Percentiles rank a stretch among this genome's conserved stretches.
Conservation (phyloP, 495 filamentous ascomycete species). For the Friedmanniomyces simplex region DNA sequence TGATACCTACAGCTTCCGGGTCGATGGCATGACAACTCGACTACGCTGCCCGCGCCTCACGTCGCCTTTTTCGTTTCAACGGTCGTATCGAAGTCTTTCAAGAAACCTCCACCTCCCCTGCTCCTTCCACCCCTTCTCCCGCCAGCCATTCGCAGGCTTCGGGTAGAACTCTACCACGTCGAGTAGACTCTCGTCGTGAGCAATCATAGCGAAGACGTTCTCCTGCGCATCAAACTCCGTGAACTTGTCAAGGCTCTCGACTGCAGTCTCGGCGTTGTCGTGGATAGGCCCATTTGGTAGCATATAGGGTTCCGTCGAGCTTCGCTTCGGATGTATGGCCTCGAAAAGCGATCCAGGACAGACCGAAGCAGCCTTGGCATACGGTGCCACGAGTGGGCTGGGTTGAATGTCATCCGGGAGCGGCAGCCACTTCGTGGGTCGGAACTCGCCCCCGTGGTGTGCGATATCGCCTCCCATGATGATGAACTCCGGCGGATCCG, state of each 20-base stretch:
- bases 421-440: slow-evolving; percentile 41
- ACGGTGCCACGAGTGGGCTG: slow-evolving; percentile 24
- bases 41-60: too few species aligned
- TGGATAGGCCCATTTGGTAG: slow-evolving; percentile 5
- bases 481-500: slow-evolving; percentile 39
- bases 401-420: slow-evolving; percentile 38
- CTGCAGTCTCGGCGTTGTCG: slow-evolving; percentile 4
- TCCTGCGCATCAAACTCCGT: slow-evolving; percentile 39
- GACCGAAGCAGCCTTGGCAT: neutral
- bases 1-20: too few species aligned
- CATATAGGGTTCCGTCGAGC: slow-evolving; percentile 31
- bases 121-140: slow-evolving; percentile 41
- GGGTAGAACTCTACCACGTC: slow-evolving; percentile 44
- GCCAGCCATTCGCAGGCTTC: slow-evolving; percentile 39
- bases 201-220: slow-evolving; percentile 41
- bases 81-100: slow-evolving; percentile 43
- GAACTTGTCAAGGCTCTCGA: slow-evolving; percentile 4
- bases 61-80: neutral
- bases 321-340: slow-evolving; percentile 23
- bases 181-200: slow-evolving; percentile 42
- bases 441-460: slow-evolving; percentile 44
- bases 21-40: too few species aligned
- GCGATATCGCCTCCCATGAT: slow-evolving; percentile 44
- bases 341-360: slow-evolving; percentile 38
- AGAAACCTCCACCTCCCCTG: slow-evolving; percentile 44